Percentiles rank a stretch among this genome's conserved stretches.
Conservation (phyloP, 108 stramenopile genomes). For the Cyclostephanos tholiformis region DNA sequence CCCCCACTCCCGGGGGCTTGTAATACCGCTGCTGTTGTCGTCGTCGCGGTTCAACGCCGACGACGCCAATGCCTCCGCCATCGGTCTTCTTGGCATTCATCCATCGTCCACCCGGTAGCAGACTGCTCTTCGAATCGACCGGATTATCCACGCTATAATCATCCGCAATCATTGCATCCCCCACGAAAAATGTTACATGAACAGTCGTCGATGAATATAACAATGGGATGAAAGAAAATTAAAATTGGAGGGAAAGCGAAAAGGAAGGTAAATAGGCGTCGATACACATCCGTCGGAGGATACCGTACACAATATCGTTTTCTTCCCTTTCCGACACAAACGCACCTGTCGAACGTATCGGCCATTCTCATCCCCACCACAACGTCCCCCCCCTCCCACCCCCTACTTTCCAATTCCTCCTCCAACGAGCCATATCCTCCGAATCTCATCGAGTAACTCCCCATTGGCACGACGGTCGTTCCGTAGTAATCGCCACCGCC, state of each 20-base stretch:
- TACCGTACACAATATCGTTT: no score
- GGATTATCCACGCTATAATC: slow-evolving; percentile 39
- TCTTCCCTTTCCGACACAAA: no score
- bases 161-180: no score
- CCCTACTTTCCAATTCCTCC: slow-evolving; percentile 22
- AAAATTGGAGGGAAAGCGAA: no score
- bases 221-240: no score
- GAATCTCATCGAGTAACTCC: slow-evolving; percentile 25
- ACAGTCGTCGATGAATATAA: no score
- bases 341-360: slow-evolving; percentile 36
- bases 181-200: no score
- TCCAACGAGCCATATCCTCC: slow-evolving; percentile 22
- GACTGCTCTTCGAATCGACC: slow-evolving; percentile 43
- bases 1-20: no score
- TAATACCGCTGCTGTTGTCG: background rate
- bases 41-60: background rate
- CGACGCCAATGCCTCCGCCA: background rate
- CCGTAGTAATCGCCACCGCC: background rate
- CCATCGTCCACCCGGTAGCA: slow-evolving; percentile 47
- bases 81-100: background rate
- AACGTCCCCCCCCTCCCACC: background rate
- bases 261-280: no score
- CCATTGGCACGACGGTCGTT: slow-evolving; percentile 28
- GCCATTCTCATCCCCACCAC: slow-evolving; percentile 46
- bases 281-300: no score